Evolutionary conservation across 2,329 filamentous ascomycete genomes (phyloP).

Genomic region (Fusarium devonianum): DNA sequence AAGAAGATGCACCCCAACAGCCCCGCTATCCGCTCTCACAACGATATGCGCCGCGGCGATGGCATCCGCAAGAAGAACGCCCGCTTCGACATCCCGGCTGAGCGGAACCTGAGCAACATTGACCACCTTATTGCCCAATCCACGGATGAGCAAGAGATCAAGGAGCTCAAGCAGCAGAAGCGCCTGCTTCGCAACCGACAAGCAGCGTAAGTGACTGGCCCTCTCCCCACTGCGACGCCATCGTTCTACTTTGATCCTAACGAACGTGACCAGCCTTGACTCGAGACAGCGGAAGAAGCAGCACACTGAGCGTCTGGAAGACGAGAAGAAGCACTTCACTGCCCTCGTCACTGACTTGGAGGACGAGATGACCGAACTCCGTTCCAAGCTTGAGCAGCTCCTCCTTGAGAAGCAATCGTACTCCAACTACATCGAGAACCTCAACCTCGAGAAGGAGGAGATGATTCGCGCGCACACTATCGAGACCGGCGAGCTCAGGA

Average conservation of each 20-base stretch:
- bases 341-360: conserved; percentile 79
- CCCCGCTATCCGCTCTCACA: conserved; percentile 75
- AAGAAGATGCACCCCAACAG: conserved; percentile 73
- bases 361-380: conserved; percentile 74
- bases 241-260: conserved; percentile 22
- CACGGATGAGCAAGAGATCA: conserved; percentile 90
- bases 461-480: conserved; percentile 87
- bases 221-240: conserved; percentile 13
- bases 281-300: conserved; percentile 98
- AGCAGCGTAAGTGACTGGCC: conserved; percentile 78
- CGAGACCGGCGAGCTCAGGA: conserved; percentile 89
- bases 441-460: conserved; percentile 89
- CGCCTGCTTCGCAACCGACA: conserved; percentile 92
- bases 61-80: conserved; percentile 99
- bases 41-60: conserved; percentile 79
- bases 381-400: conserved; percentile 73
- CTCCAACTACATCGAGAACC: conserved; percentile 75
- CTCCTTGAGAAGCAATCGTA: conserved; percentile 76
- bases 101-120: conserved; percentile 93
- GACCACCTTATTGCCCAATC: conserved; percentile 90
- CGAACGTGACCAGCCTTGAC: conserved; percentile 73
- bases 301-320: conserved; percentile 94
- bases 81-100: conserved; percentile 93
- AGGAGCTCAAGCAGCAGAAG: conserved; percentile 98
- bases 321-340: conserved; percentile 93